These are phyloP conservation scores for Galeopsis tetrahit DNA, from an alignment of 257 asterid species.

Conservation along the genomic window DNA sequence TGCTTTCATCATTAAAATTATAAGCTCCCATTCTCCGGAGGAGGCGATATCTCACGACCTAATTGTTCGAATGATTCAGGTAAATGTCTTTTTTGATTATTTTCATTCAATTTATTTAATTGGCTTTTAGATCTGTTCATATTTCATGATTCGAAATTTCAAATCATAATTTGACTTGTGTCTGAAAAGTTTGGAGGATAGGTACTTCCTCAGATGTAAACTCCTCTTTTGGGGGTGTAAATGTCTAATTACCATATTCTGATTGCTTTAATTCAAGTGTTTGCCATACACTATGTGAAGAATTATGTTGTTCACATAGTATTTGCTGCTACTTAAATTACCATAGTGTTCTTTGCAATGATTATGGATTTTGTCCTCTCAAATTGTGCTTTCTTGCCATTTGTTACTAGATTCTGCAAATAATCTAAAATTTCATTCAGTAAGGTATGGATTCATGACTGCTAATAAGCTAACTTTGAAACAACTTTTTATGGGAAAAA, in stretches of 20 bases:
- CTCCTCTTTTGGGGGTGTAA: background rate
- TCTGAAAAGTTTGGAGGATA: constrained; percentile 4
- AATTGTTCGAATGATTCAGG: constrained; percentile 43
- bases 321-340: constrained; percentile 20
- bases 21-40: constrained; percentile 36
- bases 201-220: constrained; percentile 4
- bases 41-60: constrained; percentile 22
- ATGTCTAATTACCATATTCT: background rate
- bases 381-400: constrained; percentile 1
- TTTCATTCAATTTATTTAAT: background rate
- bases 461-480: background rate
- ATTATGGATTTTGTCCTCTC: constrained; percentile 30
- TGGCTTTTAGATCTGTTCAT: constrained; percentile 24
- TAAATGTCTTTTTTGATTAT: constrained; percentile 15
- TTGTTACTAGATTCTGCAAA: background rate
- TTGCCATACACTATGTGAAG: constrained; percentile 16
- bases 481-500: background rate
- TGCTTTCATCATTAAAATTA: constrained; percentile 12
- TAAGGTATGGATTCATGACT: background rate
- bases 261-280: constrained; percentile 9
- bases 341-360: constrained; percentile 19
- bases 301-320: constrained; percentile 21
- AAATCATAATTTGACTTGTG: background rate
- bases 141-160: background rate
- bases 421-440: background rate